Conservation (phyloP, 106 monocot species). For the Cymbidium sinense region DNA sequence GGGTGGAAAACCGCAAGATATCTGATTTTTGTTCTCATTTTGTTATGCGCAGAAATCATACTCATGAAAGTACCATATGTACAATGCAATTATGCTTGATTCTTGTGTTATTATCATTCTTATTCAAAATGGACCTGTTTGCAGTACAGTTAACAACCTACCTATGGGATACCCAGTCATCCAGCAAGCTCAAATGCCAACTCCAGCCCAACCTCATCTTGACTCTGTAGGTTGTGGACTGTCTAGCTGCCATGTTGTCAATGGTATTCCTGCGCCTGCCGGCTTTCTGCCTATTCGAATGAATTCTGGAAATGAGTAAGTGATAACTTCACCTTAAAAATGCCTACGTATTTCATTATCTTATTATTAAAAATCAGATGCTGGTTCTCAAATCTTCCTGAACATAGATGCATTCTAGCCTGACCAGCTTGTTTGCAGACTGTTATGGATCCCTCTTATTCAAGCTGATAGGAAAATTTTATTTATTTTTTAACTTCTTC, state of each 20-base stretch:
- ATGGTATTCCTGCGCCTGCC: constrained; percentile 74
- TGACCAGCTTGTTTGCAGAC: not conserved
- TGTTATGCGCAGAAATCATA: not conserved
- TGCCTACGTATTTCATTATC: not conserved
- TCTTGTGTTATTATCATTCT: constrained; percentile 13
- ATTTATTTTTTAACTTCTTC: not conserved
- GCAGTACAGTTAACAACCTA: constrained; percentile 76
- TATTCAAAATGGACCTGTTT: constrained; percentile 58
- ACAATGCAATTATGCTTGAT: not conserved
- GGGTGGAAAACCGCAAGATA: too few species aligned
- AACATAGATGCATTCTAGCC: not conserved
- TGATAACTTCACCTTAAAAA: not conserved
- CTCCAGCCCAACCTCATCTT: constrained; percentile 59
- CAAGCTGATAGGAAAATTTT: not conserved
- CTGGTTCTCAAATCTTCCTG: not conserved
- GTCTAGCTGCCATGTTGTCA: constrained; percentile 75
- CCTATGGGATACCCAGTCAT: constrained; percentile 83
- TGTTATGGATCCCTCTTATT: not conserved
- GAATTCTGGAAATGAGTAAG: constrained; percentile 74
- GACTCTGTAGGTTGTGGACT: constrained; percentile 48
- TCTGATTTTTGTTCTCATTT: too few species aligned
- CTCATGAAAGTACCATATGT: not conserved
- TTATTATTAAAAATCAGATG: not conserved
- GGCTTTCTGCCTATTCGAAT: constrained; percentile 56
- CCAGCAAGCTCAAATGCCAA: constrained; percentile 70